Evolutionary conservation across 306 rosid genomes (phyloP).

Genomic region (Castanopsis chinensis): DNA sequence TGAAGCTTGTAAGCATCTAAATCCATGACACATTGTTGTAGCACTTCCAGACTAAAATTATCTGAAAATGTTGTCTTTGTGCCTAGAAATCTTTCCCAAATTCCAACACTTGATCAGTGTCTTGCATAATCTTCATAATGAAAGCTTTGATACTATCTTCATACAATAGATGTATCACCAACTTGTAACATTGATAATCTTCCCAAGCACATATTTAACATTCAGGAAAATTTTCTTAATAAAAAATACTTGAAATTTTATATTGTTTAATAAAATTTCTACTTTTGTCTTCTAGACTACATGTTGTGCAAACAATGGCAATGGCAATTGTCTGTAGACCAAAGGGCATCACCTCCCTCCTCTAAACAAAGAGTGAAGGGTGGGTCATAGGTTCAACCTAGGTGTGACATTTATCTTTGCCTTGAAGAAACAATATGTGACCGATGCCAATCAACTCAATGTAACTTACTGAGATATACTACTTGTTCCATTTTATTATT

Average conservation of each 20-base stretch:
- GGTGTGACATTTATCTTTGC: background rate
- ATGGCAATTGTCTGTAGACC: background rate
- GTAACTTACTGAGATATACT: background rate
- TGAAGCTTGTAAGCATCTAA: conserved; percentile 5
- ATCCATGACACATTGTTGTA: background rate
- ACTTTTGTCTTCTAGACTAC: background rate
- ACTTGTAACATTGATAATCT: background rate
- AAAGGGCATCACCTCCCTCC: background rate
- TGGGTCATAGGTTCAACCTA: background rate
- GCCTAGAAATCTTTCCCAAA: background rate
- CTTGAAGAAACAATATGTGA: background rate
- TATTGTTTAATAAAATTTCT: background rate
- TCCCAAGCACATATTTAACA: background rate
- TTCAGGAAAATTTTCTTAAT: background rate
- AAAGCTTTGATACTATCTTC: background rate
- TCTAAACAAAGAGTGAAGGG: background rate
- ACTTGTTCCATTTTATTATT: background rate
- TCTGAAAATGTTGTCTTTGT: background rate
- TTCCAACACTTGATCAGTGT: conserved; percentile 6
- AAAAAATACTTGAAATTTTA: background rate
- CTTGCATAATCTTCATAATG: conserved; percentile 1
- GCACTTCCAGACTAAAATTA: conserved; percentile 2
- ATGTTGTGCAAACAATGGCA: background rate
- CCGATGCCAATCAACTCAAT: background rate
- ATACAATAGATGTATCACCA: background rate